Conservation (phyloP, 805 yeast genomes). For the Candida boidinii region DNA sequence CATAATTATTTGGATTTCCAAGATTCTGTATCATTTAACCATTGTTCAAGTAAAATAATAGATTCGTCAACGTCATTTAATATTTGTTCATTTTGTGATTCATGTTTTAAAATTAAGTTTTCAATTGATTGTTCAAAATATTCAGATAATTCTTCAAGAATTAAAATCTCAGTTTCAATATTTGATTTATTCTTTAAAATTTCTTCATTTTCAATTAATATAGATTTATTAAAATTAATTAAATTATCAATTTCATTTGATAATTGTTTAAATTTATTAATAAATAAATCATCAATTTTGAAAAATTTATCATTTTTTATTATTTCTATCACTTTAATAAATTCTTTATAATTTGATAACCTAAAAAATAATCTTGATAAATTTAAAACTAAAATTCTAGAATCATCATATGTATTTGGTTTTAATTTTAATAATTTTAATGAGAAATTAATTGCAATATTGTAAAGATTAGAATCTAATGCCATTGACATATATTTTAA, state of each 20-base stretch:
- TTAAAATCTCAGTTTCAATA: not conserved
- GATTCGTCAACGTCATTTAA: constrained; percentile 5
- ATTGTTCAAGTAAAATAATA: constrained; percentile 7
- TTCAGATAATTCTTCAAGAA: constrained; percentile 2
- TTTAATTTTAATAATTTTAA: too few species aligned
- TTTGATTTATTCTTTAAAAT: not conserved
- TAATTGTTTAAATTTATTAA: constrained; percentile 6
- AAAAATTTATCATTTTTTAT: constrained; percentile 7
- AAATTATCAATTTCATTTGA: too few species aligned
- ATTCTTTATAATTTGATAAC: constrained; percentile 7
- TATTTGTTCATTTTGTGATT: constrained; percentile 2
- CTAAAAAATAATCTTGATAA: constrained; percentile 8
- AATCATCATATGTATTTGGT: constrained; percentile 9
- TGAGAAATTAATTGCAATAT: too few species aligned
- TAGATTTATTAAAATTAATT: too few species aligned
- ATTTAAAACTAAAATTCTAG: constrained; percentile 7
- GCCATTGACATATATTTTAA: too few species aligned
- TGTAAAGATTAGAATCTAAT: too few species aligned
- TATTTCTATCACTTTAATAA: constrained; percentile 8
- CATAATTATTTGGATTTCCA: not conserved
- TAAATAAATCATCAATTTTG: constrained; percentile 7
- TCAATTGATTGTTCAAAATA: constrained; percentile 9
- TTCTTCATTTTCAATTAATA: too few species aligned
- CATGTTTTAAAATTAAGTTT: constrained; percentile 4
- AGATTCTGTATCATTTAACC: constrained; percentile 6